Percentiles rank a stretch among this genome's conserved stretches.
phyloP scores from a whole-genome alignment of 2,329 filamentous ascomycete genomes.

The Colletotrichum australisinense region DNA sequence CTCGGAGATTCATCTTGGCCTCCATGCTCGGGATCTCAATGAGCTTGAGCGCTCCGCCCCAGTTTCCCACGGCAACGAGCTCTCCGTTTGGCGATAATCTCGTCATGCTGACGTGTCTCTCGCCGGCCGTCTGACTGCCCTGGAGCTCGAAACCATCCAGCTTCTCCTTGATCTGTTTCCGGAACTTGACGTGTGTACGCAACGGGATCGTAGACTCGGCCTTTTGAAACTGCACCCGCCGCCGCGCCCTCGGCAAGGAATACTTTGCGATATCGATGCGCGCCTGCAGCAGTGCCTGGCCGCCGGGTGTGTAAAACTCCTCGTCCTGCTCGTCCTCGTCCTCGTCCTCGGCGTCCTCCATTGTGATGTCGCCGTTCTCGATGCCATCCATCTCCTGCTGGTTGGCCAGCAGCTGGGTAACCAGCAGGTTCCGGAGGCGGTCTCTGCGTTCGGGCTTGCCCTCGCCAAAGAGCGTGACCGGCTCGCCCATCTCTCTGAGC shows the following conservation, averaged over 20 bases:
- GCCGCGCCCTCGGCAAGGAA: constrained; percentile 85
- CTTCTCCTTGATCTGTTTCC: constrained; percentile 87
- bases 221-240: constrained; percentile 80
- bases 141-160: constrained; percentile 89
- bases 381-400: constrained; percentile 72
- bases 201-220: constrained; percentile 85
- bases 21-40: constrained; percentile 86
- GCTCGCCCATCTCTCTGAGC: constrained; percentile 89
- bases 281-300: constrained; percentile 78
- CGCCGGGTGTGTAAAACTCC: constrained; percentile 94
- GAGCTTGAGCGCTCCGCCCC: constrained; percentile 89
- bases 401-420: constrained; percentile 76
- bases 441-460: constrained; percentile 87
- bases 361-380: constrained; percentile 68
- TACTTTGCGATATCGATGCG: constrained; percentile 84
- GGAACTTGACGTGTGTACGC: constrained; percentile 90
- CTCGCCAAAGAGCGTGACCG: constrained; percentile 94
- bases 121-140: constrained; percentile 91
- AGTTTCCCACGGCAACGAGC: constrained; percentile 89
- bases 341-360: constrained; percentile 65
- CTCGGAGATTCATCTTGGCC: constrained; percentile 79
- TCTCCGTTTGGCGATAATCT: constrained; percentile 89
- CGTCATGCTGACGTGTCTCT: constrained; percentile 91
- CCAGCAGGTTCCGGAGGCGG: constrained; percentile 83
- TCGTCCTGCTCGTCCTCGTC: constrained; percentile 79